Evolutionary conservation across 345 rosid species (phyloP), one percentile per base, ranked within the genome.

Genomic region (Melaleuca alternifolia): DNA sequence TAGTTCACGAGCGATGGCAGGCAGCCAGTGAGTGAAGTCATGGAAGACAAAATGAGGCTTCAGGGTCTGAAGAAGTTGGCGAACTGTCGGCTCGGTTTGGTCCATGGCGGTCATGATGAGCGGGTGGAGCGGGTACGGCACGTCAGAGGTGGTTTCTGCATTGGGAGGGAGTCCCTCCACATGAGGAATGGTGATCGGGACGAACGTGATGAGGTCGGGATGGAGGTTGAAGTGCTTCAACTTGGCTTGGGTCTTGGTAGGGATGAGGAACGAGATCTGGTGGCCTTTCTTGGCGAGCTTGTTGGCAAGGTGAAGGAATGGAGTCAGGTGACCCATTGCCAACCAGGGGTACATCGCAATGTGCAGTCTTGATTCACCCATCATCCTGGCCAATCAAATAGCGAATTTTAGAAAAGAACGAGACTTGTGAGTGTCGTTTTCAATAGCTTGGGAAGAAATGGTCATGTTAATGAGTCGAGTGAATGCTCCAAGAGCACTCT

Each of bases 331-430:
- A 37, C 98, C 95, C 54, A 87, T 82, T 46, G 96, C 95, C 37
- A 94, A 89, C 93, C 92, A 94, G 2, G 95, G 97, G 62, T 92
- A 92, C 96, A 93, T 92, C 21, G 91, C 89, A 20, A 89, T 85
- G 54, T 90, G 92, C 79, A 94, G 77, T 54, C 50, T 56, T 30
- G 57, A 52, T 30, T 83, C 85, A 52, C n/a, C 59, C 85, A 51
- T 83, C 26, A 52, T 54, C 59, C 54, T 26, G 56, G 57, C 54
- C 85, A 52, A 52, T 50, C 48, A 24, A 5, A 71, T 10, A 20
- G 48, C 5, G 79, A 71, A 71, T 71, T 41, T 9, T 5, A 18
- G 26, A 18, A 21, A 54, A 10, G 8, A 21, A n/a, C 24, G 24
- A 54, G 56, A 20, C 20, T 20, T 7, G 56, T 54, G 57, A 24